Evolutionary conservation across 208 protist genomes (phyloP), one percentile per base, ranked within the genome.

Genomic region (Acanthamoeba royreba): DNA sequence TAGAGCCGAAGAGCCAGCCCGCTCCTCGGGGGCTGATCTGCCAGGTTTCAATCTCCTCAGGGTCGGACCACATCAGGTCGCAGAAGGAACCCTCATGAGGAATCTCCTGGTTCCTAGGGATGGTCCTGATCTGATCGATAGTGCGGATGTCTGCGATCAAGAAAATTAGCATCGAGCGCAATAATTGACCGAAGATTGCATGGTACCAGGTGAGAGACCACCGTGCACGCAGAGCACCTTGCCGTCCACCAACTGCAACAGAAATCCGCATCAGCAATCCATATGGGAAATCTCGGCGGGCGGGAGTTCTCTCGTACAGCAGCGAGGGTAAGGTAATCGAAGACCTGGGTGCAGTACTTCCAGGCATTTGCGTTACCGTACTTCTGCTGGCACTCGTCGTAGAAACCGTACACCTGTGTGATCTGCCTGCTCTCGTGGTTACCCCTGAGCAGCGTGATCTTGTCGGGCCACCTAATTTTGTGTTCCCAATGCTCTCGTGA

Each of bases 401-500:
- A 98, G 87, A 99, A 99, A 45, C 98, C 98, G 93, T 98, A 99
- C 4, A 98, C 97, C 92, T 99, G 98, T 11, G 98, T 99, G 87
- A 99, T 98, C 91, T 99, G 98, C 58, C 98, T 92, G 43, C 93
- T 97, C 93, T 99, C 98, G 96, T 99, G 98, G 92, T 99, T 99
- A 25, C 98, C 98, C 53, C 98, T 94, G 5, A 99, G 89, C 1
- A 99, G 93, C n/a, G 98, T 98, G 49, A 99, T 98, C 69, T 96
- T 93, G 42, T 98, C 94, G 45, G 98, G 98, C 43, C 99, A 99
- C 85, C 96, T 96, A n/a, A n/a, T 25, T 45, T 42, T 38, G 93
- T 25, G 42, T 92, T 81, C 33, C 42, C 74, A 90, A 28, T 9
- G 15, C n/a, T n/a, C n/a, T n/a, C n/a, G n/a, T n/a, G n/a, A n/a